Conservation (phyloP, 805 yeast species). For the Suhomyces pyralidae region DNA sequence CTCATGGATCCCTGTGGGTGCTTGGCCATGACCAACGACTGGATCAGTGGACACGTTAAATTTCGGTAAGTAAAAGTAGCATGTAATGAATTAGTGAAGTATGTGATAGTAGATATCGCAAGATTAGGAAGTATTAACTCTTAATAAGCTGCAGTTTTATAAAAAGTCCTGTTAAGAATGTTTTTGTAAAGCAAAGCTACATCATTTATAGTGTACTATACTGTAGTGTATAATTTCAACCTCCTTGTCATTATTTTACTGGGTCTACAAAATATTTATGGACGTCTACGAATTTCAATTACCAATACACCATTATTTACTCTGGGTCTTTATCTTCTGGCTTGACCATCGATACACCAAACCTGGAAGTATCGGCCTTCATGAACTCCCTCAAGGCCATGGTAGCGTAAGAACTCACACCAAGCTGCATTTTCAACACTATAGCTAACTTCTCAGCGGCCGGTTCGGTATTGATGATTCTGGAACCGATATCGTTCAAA, state of each 20-base stretch:
- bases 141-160: too few relatives aligned
- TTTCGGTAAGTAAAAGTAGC: neutral
- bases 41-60: slow-evolving; percentile 67
- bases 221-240: too few relatives aligned
- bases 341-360: slow-evolving; percentile 15
- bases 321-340: neutral
- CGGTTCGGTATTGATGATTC: slow-evolving; percentile 1
- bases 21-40: slow-evolving; percentile 81
- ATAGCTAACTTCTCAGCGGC: slow-evolving; percentile 55
- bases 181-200: too few relatives aligned
- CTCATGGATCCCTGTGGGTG: slow-evolving; percentile 82
- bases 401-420: slow-evolving; percentile 90
- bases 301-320: neutral
- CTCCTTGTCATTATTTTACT: too few relatives aligned
- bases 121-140: too few relatives aligned
- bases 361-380: slow-evolving; percentile 64
- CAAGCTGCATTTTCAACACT: slow-evolving; percentile 71
- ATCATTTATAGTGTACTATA: too few relatives aligned
- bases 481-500: neutral
- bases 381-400: slow-evolving; percentile 93
- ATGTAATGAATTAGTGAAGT: too few relatives aligned
- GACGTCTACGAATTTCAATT: too few relatives aligned
- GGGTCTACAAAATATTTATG: too few relatives aligned
- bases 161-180: too few relatives aligned
- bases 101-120: too few relatives aligned